Base-by-base conservation (phyloP, 2,329 filamentous ascomycete species). In the Trichoderma sp. region DNA sequence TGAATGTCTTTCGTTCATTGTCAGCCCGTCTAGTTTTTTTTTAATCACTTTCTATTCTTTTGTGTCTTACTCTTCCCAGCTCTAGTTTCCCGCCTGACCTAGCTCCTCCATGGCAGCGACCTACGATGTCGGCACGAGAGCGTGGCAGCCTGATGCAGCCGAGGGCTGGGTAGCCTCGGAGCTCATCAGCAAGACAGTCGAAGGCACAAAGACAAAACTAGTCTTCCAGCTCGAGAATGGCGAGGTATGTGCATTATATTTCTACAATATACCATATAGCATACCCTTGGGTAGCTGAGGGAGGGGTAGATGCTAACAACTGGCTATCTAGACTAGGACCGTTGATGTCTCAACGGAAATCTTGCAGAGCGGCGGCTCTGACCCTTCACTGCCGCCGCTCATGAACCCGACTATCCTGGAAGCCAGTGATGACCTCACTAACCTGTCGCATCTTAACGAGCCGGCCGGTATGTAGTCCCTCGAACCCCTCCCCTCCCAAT, bases 341-440 rank as follows among this genome's bases (percentile, higher is more conserved):
- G 83, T 98, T 79, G 90, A 94, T 82, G 92, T 96, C 75, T 92
- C 93, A 17, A 82, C 90, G 74, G 89, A 91, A 76, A 93, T 91
- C 77, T 85, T 99, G 75, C 89, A 93, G 81, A 90, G 91, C 78
- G 91, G 71, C 20, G 68, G 91, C 80, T 92, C 90, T 79, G 91
- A 95, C 83, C 85, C 91, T 68, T 90, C 90, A 71, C 86, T 99
- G 74, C 96, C 96, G 62, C 96, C 96, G 65, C 84, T 99, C 77
- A 98, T 98, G 94, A 99, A 99, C 82, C 96, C 96, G 76, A 89
- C 95, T 67, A 97, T 98, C 90, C 92, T 99, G 76, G 96, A 99
- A 88, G 96, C 96, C 77, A 98, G 95, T 84, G 96, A 99, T 84
- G 96, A 99, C 82, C 85, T 99, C 78, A 99, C 96, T 75, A 98